These are phyloP conservation scores for Cerioporus squamosus DNA, from an alignment of 1,284 basidiomycete genomes.

Conservation along the genomic window DNA sequence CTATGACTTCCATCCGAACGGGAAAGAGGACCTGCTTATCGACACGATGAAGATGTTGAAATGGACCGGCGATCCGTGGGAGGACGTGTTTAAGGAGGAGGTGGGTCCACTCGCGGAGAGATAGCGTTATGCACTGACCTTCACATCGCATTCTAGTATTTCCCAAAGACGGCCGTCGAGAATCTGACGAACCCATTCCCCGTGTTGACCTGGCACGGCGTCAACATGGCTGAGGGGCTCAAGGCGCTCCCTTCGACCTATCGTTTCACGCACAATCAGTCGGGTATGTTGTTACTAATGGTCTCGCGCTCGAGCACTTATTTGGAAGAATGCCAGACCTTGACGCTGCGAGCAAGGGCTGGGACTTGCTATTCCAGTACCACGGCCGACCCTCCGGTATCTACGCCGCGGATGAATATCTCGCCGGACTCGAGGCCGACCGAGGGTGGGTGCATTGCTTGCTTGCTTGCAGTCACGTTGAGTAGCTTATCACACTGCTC, in stretches of 20 bases:
- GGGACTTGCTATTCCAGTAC: slow-evolving; percentile 63
- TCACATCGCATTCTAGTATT: slow-evolving; percentile 39
- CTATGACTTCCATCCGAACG: slow-evolving; percentile 55
- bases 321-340: slow-evolving; percentile 41
- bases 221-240: slow-evolving; percentile 63
- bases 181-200: slow-evolving; percentile 38
- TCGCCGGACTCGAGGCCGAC: slow-evolving; percentile 56
- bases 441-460: slow-evolving; percentile 45
- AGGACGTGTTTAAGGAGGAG: slow-evolving; percentile 37
- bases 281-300: slow-evolving; percentile 39
- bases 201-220: slow-evolving; percentile 53
- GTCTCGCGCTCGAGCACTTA: neutral
- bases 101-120: neutral
- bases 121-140: neutral
- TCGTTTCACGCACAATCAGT: slow-evolving; percentile 60
- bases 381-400: slow-evolving; percentile 65
- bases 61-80: slow-evolving; percentile 58
- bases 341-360: slow-evolving; percentile 54
- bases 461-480: neutral
- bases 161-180: slow-evolving; percentile 43
- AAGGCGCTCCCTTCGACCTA: slow-evolving; percentile 60
- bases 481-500: neutral
- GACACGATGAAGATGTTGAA: slow-evolving; percentile 61
- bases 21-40: slow-evolving; percentile 52
- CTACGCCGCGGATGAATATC: slow-evolving; percentile 61